Percentiles rank a stretch among this genome's conserved stretches.
phyloP scores from a whole-genome alignment of 2,329 filamentous ascomycete species.

The Mycosphaerella sp. region DNA sequence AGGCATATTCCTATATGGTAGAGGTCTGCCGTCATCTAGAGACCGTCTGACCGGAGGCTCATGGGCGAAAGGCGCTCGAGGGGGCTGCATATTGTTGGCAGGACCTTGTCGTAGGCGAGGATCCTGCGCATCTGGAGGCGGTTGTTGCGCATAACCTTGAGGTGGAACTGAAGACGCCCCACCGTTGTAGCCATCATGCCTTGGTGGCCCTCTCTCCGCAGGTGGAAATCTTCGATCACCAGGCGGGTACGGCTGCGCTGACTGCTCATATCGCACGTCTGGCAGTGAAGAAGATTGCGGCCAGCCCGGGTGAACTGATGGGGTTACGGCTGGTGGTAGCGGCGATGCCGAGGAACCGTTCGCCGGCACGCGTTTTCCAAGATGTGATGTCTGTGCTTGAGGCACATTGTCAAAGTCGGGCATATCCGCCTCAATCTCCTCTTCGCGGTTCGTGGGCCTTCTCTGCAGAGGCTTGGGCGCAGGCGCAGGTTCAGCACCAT shows the following conservation, averaged over 20 bases:
- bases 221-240: constrained; percentile 2
- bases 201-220: constrained; percentile 12
- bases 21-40: constrained; percentile 27
- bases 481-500: constrained; percentile 12
- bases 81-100: constrained; percentile 18
- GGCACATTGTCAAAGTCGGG: constrained; percentile 54
- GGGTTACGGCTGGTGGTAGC: constrained; percentile 9
- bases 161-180: constrained; percentile 9
- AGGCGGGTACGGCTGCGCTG: constrained; percentile 6
- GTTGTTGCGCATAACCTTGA: constrained; percentile 13
- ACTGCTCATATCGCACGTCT: constrained; percentile 16
- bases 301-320: constrained; percentile 6
- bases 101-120: constrained; percentile 11
- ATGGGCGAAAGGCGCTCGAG: constrained; percentile 24
- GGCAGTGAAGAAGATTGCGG: constrained; percentile 17
- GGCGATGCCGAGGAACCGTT: constrained; percentile 22
- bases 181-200: constrained; percentile 11
- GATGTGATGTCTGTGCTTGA: constrained; percentile 25
- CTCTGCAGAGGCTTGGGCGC: constrained; percentile 14
- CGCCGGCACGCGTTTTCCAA: constrained; percentile 28
- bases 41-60: constrained; percentile 23
- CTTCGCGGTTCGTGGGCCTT: constrained; percentile 31
- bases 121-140: constrained; percentile 13
- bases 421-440: constrained; percentile 52
- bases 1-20: constrained; percentile 26